A percentile compares a stretch with the other conserved stretches of the same genome.
Evolutionary conservation across 2,329 filamentous ascomycete species (phyloP).

Genomic region (Fusarium buxicola): DNA sequence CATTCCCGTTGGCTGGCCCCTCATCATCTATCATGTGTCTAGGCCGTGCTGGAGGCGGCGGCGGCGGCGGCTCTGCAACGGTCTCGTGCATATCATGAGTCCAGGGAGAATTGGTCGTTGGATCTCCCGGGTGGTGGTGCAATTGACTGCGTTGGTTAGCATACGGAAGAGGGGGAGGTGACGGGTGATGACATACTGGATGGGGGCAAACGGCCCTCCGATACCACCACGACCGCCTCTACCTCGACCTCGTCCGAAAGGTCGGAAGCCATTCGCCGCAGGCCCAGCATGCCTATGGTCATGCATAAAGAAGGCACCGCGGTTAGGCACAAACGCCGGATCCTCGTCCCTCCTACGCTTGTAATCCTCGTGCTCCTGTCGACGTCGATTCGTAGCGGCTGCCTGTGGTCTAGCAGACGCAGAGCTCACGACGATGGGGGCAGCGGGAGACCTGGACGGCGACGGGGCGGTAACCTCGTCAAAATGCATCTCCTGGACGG

Average conservation of each 20-base stretch:
- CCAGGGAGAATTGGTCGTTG: constrained; percentile 81
- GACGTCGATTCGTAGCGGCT: constrained; percentile 74
- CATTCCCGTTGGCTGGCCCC: constrained; percentile 65
- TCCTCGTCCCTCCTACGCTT: constrained; percentile 88
- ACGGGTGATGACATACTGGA: constrained; percentile 65
- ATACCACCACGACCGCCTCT: constrained; percentile 70
- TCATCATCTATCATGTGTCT: constrained; percentile 59
- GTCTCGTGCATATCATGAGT: constrained; percentile 93
- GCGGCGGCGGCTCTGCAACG: constrained; percentile 60
- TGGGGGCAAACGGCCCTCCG: constrained; percentile 68
- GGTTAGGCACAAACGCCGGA: constrained; percentile 92
- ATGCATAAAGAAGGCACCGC: constrained; percentile 97
- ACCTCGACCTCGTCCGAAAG: constrained; percentile 75
- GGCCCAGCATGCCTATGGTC: constrained; percentile 87
- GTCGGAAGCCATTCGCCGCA: constrained; percentile 80
- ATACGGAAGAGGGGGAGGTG: constrained; percentile 6
- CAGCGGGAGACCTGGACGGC: constrained; percentile 55
- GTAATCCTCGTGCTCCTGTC: constrained; percentile 91
- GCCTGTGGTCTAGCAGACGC: constrained; percentile 64
- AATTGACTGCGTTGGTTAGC: constrained; percentile 52
- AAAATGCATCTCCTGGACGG: constrained; percentile 60
- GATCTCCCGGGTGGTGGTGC: constrained; percentile 64
- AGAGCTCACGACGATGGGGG: constrained; percentile 67
- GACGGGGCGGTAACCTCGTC: constrained; percentile 56
- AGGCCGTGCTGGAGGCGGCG: constrained; percentile 52